Evolutionary conservation across 352 stramenopile genomes (phyloP), one percentile per base, ranked within the genome.

Genomic region (Paralagenidium karlingii): DNA sequence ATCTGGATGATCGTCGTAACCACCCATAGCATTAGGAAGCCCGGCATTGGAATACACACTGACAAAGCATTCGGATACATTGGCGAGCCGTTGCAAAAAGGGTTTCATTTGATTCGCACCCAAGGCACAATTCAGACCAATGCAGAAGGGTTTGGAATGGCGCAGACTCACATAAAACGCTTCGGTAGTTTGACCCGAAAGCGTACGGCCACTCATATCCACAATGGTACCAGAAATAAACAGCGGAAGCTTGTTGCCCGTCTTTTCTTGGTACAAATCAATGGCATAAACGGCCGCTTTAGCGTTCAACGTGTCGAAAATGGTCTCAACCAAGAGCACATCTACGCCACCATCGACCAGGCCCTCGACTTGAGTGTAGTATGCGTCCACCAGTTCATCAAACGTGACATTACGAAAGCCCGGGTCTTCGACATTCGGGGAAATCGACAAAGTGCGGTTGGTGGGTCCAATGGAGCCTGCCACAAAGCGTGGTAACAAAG

Each of bases 241-340:
- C 19, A 98, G 68, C 40, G 94, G 94, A 45, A 98, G 81, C 40
- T 94, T 82, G 24, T 89, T 50, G 12, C 75, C 70, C 32, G 62
- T 89, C 18, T 93, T 71, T 45, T 97, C 87, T 44, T 97, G 66
- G 53, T 89, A 97, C 48, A 96, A 70, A 37, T 91, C 76, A 45
- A 97, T 74, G 3, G 92, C 91, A 56, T 95, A 98, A 27, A 98
- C 68, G 2, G 92, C 94, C 15, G 92, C 94, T 67, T 98, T 98
- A 38, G 94, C 92, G 58, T 98, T 98, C 43, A 98, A 68, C 10
- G 94, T 98, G 55, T 98, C 94, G 58, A 98, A 98, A 43, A 98
- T 97, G 5, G 94, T 98, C 61, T 98, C 94, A 0, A 98, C 89
- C 39, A 98, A 94, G 32, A 98, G 59, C 46, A 98, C 84, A 57